Evolutionary conservation across 225 moss, liverwort and hornwort genomes (phyloP), one percentile per base, ranked within the genome.

Genomic region (Sphagnum contortum): DNA sequence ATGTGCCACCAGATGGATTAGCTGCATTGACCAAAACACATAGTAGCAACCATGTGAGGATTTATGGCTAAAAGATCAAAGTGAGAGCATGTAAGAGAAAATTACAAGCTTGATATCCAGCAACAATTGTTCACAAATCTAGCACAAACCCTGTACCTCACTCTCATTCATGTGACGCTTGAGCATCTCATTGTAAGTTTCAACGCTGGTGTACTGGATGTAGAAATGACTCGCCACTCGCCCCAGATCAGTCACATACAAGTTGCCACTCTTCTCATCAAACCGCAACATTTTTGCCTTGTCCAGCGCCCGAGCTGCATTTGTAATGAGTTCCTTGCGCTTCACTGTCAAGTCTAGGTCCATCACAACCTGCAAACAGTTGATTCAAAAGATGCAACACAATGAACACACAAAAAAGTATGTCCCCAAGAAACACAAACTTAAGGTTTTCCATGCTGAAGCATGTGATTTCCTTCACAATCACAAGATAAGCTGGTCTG

Each of bases 141-240:
- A 0, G 1, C 29, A 29, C 29, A 29, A 29, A 29, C 29, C 1
- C 29, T 29, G 47, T 68, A 94, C 92, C 96, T 98, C 93, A 67
- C 83, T 85, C 55, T 98, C 98, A 72, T 86, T 98, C 98, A 98
- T 98, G 68, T 98, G 98, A 57, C 89, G 77, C 75, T 88, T 98
- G 44, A 98, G 98, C 93, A 98, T 98, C 52, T 98, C 98, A 74
- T 98, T 98, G 76, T 98, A 98, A 47, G 83, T 91, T 79, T 98
- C 93, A 66, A 98, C 98, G 83, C 98, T 98, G 49, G 85, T 93
- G 63, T 98, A 98, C 69, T 88, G 98, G 61, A 98, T 93, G 66
- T 98, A 98, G 79, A 86, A 98, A 72, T 98, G 98, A 77, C 98
- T 98, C 7, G 98, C 89, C 62, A 98, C 98, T 54, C 98, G 98